Base-by-base conservation (phyloP, 768 basidiomycete genomes). In the Ramaria sp. region DNA sequence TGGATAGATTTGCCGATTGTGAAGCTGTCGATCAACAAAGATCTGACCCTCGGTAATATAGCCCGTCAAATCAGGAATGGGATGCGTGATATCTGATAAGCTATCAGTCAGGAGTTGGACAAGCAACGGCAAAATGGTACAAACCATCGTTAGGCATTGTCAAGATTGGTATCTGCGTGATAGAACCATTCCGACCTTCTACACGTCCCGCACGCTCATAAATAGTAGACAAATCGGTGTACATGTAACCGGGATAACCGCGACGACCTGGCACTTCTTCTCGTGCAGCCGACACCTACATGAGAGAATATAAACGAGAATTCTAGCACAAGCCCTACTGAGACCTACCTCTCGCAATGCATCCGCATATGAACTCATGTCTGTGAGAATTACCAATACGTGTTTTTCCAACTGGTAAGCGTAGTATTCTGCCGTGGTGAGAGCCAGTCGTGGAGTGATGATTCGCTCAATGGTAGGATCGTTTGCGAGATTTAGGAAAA, bases 11-110 rank as follows among this genome's bases (percentile, higher is more conserved):
- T 93, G 91, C 65, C 88, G 78, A 76, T 99, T 97, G 79, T 96
- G 78, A 69, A 99, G 75, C 70, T 96, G 91, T 62, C 96, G 86
- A 77, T 99, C 96, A 67, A 99, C 89, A 70, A 86, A 95, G 74
- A 99, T 96, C 74, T 99, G 96, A 51, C 96, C 96, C 78, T 98
- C 95, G 51, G 94, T 94, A 71, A 99, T 99, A 73, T 98, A 99
- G 53, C 96, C 96, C 61, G 95, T 98, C 71, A 98, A 78, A 82
- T 97, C 95, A 67, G 95, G 95, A 72, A 99, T 97, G 59, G 96
- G 96, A 73, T 99, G 96, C n/a, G 96, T 98, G 71, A 99, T 99
- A 78, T 98, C 95, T 97, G 65, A 20, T 61, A 51, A 60, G 30
- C 31, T 15, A 55, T 17, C 17, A 59, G 20, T 37, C 17, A 54